Base-by-base conservation (phyloP, 495 filamentous ascomycete genomes). In the Aspergillus sclerotioniger region DNA sequence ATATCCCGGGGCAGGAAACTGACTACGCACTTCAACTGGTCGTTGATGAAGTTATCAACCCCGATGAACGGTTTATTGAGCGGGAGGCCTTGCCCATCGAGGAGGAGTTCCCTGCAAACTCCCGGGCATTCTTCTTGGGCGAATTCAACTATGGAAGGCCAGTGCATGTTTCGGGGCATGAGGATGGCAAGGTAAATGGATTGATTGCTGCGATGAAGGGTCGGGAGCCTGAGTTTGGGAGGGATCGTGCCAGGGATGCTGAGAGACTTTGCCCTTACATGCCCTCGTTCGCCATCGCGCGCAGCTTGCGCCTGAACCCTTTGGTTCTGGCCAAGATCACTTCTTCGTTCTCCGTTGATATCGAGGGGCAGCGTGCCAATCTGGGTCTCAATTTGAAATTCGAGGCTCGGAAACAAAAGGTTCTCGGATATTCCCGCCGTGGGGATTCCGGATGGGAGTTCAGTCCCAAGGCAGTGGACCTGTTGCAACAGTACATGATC, bases 341-440 rank as follows among this genome's bases (percentile, higher is more conserved):
- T 0, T 94, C 93, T 0, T 89, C 92, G 0, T 98, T 96, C 72
- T 87, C 84, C 37, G 91, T 98, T 52, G 81, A 84, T 44, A 86
- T 93, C 3, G 82, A 88, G 20, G 90, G 89, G 3, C 81, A 85
- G 49, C 83, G 87, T 46, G 81, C 95, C 41, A 98, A 99, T 63
- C 76, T 99, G 13, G 95, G 95, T 8, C 78, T 99, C 41, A 99
- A 98, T 67, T 77, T 99, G 57, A 99, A 99, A 68, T 98, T 98
- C 56, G 93, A 99, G 70, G 88, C 87, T 0, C 91, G 87, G 72
- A 95, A 97, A 73, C 84, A 91, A 54, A 99, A 99, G 71, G 95
- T 99, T 6, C 79, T 98, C 15, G 95, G 95, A 6, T 99, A 97
- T 69, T 96, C 93, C 16, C 90, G 91, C 58, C 89, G 90, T 49